These are phyloP conservation scores for Phytophthora pluvialis DNA, from an alignment of 352 stramenopile species.

Conservation along the genomic window DNA sequence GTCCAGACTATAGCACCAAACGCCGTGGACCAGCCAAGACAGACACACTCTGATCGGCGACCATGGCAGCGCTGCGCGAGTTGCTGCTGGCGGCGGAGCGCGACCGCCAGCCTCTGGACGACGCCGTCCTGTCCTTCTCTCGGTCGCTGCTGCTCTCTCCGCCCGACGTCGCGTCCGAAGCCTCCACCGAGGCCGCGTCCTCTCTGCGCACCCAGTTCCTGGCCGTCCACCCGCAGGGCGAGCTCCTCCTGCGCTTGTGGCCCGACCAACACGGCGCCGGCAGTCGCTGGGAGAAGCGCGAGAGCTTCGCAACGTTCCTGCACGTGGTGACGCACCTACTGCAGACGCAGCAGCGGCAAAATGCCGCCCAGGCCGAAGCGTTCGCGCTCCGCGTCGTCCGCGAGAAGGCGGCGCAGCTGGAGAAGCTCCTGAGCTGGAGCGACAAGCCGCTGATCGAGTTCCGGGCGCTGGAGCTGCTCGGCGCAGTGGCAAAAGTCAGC, in stretches of 20 bases:
- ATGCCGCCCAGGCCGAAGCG: conserved; percentile 51
- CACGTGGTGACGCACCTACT: conserved; percentile 60
- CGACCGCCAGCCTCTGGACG: conserved; percentile 64
- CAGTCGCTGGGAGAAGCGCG: conserved; percentile 66
- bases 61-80: conserved; percentile 55
- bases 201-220: conserved; percentile 46
- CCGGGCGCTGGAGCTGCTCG: conserved; percentile 69
- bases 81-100: conserved; percentile 72
- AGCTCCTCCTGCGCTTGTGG: conserved; percentile 72
- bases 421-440: conserved; percentile 85
- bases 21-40: conserved; percentile 1
- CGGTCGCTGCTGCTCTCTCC: conserved; percentile 21
- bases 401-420: conserved; percentile 65
- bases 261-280: conserved; percentile 54
- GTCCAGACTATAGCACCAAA: background rate
- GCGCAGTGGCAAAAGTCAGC: conserved; percentile 48
- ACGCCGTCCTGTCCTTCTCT: conserved; percentile 49
- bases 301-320: conserved; percentile 77
- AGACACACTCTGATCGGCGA: background rate
- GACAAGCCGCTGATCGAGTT: conserved; percentile 86
- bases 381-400: conserved; percentile 73
- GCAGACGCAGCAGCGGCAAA: conserved; percentile 32
- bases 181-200: conserved; percentile 16
- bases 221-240: conserved; percentile 56
- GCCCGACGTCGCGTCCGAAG: background rate